phyloP scores from a whole-genome alignment of 305 asterid genomes.

The Petunia hybrid region DNA sequence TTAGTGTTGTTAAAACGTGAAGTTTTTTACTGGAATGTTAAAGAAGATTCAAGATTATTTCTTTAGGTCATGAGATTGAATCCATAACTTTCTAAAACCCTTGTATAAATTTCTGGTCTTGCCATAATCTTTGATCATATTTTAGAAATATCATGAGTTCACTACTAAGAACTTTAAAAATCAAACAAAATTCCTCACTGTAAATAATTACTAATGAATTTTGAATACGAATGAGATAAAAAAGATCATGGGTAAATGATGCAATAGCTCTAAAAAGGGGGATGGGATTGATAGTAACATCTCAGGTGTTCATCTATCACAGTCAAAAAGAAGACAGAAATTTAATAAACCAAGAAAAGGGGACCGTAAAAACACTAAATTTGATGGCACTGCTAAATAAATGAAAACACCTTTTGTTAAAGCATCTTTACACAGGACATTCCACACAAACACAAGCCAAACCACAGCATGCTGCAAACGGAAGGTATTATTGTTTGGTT shows the following conservation, averaged over 20 bases:
- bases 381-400: conserved; percentile 42
- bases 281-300: conserved; percentile 47
- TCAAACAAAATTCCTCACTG: too few species aligned
- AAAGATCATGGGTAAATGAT: too few species aligned
- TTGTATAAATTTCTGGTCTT: too few species aligned
- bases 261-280: not conserved
- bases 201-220: too few species aligned
- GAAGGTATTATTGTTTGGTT: not conserved
- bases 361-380: conserved; percentile 44
- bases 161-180: too few species aligned
- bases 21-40: not conserved
- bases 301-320: conserved; percentile 60
- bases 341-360: conserved; percentile 49
- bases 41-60: not conserved
- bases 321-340: conserved; percentile 41
- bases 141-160: too few species aligned
- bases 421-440: not conserved
- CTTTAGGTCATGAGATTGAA: not conserved
- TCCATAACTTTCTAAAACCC: too few species aligned
- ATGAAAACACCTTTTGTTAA: conserved; percentile 7
- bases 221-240: too few species aligned
- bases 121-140: too few species aligned
- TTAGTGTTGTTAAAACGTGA: too few species aligned
- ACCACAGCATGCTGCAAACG: conserved; percentile 11
- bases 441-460: not conserved